phyloP scores from a whole-genome alignment of 441 rosid species.

The Rhodomyrtus psidioides region DNA sequence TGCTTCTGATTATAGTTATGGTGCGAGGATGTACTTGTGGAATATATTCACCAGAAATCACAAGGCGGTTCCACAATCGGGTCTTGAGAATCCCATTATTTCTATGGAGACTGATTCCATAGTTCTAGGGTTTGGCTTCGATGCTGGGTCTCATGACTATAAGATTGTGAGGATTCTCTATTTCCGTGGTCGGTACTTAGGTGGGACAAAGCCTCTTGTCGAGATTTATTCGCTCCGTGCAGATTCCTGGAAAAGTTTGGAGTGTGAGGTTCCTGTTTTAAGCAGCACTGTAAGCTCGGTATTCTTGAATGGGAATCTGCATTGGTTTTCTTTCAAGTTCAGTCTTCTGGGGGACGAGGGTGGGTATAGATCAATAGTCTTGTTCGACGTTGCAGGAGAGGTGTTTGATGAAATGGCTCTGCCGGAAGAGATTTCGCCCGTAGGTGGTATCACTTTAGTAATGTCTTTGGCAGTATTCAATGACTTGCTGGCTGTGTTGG shows the following conservation, averaged over 20 bases:
- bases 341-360: fast-evolving
- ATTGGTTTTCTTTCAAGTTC: fast-evolving
- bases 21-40: not conserved
- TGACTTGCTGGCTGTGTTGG: not conserved
- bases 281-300: not conserved
- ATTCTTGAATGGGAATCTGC: not conserved
- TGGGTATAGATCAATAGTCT: not conserved
- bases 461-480: not conserved
- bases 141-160: too few relatives aligned
- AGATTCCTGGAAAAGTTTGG: not conserved
- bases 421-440: not conserved
- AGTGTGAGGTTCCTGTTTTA: not conserved
- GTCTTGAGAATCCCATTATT: too few relatives aligned
- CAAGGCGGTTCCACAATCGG: too few relatives aligned
- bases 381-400: fast-evolving
- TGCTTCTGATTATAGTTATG: fast-evolving
- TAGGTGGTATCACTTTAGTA: too few relatives aligned
- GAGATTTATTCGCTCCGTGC: not conserved
- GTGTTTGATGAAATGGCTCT: not conserved
- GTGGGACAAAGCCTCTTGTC: not conserved
- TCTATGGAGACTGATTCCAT: too few relatives aligned
- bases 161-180: not conserved
- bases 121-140: too few relatives aligned
- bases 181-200: fast-evolving
- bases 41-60: too few relatives aligned